Evolutionary conservation across 2,329 filamentous ascomycete genomes (phyloP).

Genomic region (Beauveria sp.): DNA sequence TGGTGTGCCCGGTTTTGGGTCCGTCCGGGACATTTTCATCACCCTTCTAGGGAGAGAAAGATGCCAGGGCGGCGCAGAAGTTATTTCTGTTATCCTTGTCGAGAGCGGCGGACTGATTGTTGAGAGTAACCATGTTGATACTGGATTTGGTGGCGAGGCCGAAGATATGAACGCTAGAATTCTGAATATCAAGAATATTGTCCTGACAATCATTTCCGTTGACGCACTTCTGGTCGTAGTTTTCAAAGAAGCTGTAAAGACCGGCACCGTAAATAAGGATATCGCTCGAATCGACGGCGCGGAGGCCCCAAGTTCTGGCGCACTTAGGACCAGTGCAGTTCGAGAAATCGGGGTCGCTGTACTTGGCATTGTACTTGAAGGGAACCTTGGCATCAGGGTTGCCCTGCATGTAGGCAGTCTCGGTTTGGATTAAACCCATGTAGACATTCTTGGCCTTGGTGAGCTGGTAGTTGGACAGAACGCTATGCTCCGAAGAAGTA

Average conservation of each 20-base stretch:
- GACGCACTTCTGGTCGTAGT: slow-evolving; percentile 68
- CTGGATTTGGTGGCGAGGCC: slow-evolving; percentile 69
- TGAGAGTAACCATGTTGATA: slow-evolving; percentile 62
- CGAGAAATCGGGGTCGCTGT: slow-evolving; percentile 62
- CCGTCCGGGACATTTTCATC: background rate
- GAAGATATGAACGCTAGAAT: slow-evolving; percentile 57
- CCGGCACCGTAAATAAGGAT: slow-evolving; percentile 66
- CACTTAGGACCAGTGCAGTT: slow-evolving; percentile 48
- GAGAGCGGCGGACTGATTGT: slow-evolving; percentile 45
- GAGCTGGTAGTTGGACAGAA: slow-evolving; percentile 80
- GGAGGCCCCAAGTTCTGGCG: slow-evolving; percentile 71
- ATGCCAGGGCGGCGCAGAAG: slow-evolving; percentile 55
- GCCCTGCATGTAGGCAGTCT: slow-evolving; percentile 83
- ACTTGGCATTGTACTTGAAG: slow-evolving; percentile 51
- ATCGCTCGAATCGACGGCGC: slow-evolving; percentile 59
- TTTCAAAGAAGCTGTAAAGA: slow-evolving; percentile 77
- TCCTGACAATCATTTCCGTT: slow-evolving; percentile 62
- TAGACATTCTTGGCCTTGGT: slow-evolving; percentile 70
- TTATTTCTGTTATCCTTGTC: slow-evolving; percentile 58
- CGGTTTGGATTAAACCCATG: slow-evolving; percentile 78
- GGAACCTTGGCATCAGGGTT: slow-evolving; percentile 67
- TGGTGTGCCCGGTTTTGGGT: background rate
- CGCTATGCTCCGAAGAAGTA: slow-evolving; percentile 61
- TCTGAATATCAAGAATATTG: slow-evolving; percentile 68
- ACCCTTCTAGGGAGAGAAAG: slow-evolving; percentile 30